Percentiles rank a stretch among this genome's conserved stretches.
Evolutionary conservation across 73 alveolate species (phyloP).

Genomic region (Tetrahymena borealis): DNA sequence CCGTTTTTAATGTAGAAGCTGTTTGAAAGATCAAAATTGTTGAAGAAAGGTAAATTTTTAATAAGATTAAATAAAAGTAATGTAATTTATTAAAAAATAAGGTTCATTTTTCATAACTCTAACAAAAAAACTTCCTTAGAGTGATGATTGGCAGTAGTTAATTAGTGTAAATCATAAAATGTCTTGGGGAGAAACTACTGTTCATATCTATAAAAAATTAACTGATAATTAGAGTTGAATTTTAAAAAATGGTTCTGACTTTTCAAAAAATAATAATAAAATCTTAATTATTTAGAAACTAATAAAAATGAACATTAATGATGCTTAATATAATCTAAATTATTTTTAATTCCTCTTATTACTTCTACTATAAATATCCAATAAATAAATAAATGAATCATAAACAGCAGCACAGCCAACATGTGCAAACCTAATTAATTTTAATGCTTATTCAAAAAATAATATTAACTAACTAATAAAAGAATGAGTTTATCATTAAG

Average conservation of each 20-base stretch:
- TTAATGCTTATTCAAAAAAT: too few species aligned
- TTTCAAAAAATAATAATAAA: neutral
- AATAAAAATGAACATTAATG: too few species aligned
- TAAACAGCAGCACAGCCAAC: too few species aligned
- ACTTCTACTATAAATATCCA: too few species aligned
- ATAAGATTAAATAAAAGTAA: neutral
- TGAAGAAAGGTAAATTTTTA: conserved; percentile 27
- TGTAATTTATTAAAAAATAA: neutral
- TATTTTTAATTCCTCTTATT: too few species aligned
- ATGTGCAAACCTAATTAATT: too few species aligned
- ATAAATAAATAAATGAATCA: too few species aligned
- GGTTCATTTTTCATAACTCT: conserved; percentile 72
- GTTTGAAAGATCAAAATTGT: conserved; percentile 54
- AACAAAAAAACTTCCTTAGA: conserved; percentile 63
- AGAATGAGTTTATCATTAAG: too few species aligned
- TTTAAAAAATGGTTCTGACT: neutral
- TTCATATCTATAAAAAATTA: conserved; percentile 68
- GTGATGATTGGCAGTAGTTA: conserved; percentile 68
- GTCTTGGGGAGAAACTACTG: conserved; percentile 91
- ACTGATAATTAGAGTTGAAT: neutral
- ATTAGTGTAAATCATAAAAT: conserved; percentile 55
- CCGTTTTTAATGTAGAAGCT: conserved; percentile 67
- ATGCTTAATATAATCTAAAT: too few species aligned
- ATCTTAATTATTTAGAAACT: neutral
- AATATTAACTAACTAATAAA: too few species aligned